phyloP scores from a whole-genome alignment of 1,139 yeast genomes.

The Suhomyces taliae region DNA sequence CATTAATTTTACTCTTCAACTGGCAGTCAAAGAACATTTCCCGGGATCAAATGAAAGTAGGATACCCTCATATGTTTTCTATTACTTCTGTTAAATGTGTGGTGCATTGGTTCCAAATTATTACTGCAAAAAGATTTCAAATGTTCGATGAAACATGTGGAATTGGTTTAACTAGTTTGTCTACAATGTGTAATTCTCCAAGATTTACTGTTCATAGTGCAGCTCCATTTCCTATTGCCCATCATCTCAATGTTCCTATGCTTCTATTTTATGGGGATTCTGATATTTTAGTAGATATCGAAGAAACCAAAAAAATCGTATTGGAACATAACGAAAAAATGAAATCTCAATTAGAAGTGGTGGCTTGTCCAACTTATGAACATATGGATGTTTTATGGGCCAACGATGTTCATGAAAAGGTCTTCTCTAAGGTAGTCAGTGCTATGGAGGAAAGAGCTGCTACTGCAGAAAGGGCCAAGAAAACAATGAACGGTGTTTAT shows the following conservation, averaged over 20 bases:
- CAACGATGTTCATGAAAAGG: conserved; percentile 29
- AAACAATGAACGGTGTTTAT: neutral
- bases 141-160: conserved; percentile 49
- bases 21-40: conserved; percentile 42
- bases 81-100: conserved; percentile 47
- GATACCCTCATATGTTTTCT: conserved; percentile 50
- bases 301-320: conserved; percentile 28
- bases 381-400: conserved; percentile 43
- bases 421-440: conserved; percentile 19
- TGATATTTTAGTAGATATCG: conserved; percentile 43
- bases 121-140: conserved; percentile 41
- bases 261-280: conserved; percentile 42
- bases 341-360: conserved; percentile 21
- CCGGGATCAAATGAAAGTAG: conserved; percentile 35
- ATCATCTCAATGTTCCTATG: conserved; percentile 46
- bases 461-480: neutral
- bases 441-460: conserved; percentile 2
- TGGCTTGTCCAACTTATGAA: conserved; percentile 30
- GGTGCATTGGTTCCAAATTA: conserved; percentile 51
- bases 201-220: conserved; percentile 43
- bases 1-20: conserved; percentile 39
- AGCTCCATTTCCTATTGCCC: conserved; percentile 51
- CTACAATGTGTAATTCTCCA: conserved; percentile 14
- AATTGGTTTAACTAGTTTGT: conserved; percentile 33
- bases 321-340: conserved; percentile 27